Base-by-base conservation (phyloP, 176 grass and related monocot genomes). In the Bothriochloa decipiens region DNA sequence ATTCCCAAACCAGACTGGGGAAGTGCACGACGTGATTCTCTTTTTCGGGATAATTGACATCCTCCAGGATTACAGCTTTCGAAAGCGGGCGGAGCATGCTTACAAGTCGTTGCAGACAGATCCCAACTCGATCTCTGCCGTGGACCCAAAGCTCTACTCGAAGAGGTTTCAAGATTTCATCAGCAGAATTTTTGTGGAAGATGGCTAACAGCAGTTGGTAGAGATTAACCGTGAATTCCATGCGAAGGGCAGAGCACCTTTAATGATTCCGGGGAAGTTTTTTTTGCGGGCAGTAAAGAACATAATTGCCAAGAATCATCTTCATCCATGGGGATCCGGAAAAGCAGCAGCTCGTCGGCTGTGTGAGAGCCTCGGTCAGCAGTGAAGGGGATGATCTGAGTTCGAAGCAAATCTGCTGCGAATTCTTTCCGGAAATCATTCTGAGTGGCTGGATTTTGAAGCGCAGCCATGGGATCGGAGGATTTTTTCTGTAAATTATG, bases 31-130 rank as follows among this genome's bases (percentile, higher is more conserved):
- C 7, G 93, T 96, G 67, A 87, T 99, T 42, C 88, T 99, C 17
- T 99, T 91, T 77, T 99, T 96, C 15, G 97, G 97, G 68, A 99
- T 99, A 76, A 99, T 99, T 4, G 97, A 99, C 81, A 96, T 99
- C 49, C 88, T 94, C 22, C 92, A 94, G 83, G 90, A 92, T 68
- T 94, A 94, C 12, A 90, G 86, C 77, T 78, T 94, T 64, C 91
- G 82, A 11, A 99, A 99, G 79, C 82, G 78, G 79, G 36, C 94
- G 1, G 97, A 99, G 72, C 97, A 91, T 88, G 86, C 52, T 47
- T 99, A 94, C 86, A 99, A 99, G 75, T 99, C 97, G 2, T 57
- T 99, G 1, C 93, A 94, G 80, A 92, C 91, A 4, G 90, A 99
- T 75, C 90, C 97, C 17, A 96, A 92, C 82, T 99, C 93, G 1